A percentile compares a stretch with the other conserved stretches of the same genome.
phyloP scores from a whole-genome alignment of 2,329 filamentous ascomycete species.

The Hymenoscyphus albidus region DNA sequence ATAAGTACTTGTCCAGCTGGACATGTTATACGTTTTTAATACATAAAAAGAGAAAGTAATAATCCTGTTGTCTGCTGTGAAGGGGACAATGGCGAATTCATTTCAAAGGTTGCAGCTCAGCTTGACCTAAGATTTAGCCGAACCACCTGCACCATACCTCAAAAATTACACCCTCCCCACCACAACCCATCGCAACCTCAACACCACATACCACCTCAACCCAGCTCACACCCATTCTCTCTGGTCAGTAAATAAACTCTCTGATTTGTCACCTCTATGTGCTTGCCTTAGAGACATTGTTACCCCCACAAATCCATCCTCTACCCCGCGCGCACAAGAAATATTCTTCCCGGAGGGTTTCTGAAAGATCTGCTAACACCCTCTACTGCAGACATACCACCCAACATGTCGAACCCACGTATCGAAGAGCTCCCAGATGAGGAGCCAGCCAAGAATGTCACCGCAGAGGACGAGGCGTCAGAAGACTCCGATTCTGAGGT shows the following conservation, averaged over 20 bases:
- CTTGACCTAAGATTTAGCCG: conserved; percentile 5
- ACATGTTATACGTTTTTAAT: too few relatives aligned
- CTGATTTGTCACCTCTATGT: neutral
- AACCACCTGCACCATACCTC: neutral
- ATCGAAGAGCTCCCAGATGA: conserved; percentile 97
- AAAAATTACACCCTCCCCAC: conserved; percentile 4
- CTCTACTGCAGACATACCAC: conserved; percentile 36
- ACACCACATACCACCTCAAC: conserved; percentile 2
- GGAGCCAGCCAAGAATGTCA: conserved; percentile 75
- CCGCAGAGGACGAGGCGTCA: conserved; percentile 69
- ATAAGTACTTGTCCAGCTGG: too few relatives aligned
- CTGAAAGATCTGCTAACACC: conserved; percentile 26
- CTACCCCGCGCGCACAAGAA: conserved; percentile 24
- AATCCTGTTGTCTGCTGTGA: too few relatives aligned
- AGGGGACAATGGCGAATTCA: too few relatives aligned
- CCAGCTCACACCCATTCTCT: conserved; percentile 5
- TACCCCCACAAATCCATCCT: neutral
- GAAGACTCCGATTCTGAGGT: conserved; percentile 70
- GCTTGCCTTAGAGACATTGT: neutral
- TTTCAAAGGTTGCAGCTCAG: too few relatives aligned
- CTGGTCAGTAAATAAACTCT: conserved; percentile 5
- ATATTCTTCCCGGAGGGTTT: conserved; percentile 23
- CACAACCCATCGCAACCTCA: neutral
- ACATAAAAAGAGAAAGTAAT: too few relatives aligned
- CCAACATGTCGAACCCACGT: conserved; percentile 91